These are phyloP conservation scores for Coemansia furcata DNA, from an alignment of 192 early-diverging fungal genomes.

Conservation along the genomic window DNA sequence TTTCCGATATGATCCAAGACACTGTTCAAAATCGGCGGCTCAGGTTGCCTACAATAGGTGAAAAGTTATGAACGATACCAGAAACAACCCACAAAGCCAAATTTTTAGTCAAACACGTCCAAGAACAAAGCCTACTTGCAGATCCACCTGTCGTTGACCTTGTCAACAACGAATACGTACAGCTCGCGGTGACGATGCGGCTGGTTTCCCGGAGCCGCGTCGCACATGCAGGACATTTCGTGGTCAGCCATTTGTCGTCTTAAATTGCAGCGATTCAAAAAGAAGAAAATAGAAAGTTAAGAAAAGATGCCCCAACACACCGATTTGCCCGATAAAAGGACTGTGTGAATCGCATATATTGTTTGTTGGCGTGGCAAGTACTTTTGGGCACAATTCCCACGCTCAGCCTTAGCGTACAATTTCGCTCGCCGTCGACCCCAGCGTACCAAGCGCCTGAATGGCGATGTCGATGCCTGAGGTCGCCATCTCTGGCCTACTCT, in stretches of 20 bases:
- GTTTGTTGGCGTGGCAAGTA: background rate
- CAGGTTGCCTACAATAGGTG: constrained; percentile 52
- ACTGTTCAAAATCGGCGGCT: constrained; percentile 77
- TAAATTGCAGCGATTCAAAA: background rate
- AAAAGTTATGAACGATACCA: background rate
- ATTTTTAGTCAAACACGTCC: background rate
- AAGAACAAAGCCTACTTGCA: background rate
- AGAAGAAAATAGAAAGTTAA: background rate
- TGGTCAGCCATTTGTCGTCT: constrained; percentile 29
- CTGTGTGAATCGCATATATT: background rate
- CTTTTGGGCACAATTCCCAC: background rate
- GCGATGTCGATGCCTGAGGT: background rate
- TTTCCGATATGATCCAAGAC: constrained; percentile 96
- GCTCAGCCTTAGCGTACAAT: background rate
- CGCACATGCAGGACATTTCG: constrained; percentile 51
- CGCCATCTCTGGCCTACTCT: background rate
- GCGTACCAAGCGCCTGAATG: constrained; percentile 12
- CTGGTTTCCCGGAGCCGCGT: constrained; percentile 38
- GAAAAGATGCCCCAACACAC: background rate
- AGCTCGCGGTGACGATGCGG: constrained; percentile 49
- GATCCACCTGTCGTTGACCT: background rate
- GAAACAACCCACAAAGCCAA: background rate
- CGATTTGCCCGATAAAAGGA: background rate
- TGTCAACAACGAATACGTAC: constrained; percentile 19
- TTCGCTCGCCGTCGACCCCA: background rate